phyloP scores from a whole-genome alignment of 768 basidiomycete genomes.

The Rhodotorula paludigena region DNA sequence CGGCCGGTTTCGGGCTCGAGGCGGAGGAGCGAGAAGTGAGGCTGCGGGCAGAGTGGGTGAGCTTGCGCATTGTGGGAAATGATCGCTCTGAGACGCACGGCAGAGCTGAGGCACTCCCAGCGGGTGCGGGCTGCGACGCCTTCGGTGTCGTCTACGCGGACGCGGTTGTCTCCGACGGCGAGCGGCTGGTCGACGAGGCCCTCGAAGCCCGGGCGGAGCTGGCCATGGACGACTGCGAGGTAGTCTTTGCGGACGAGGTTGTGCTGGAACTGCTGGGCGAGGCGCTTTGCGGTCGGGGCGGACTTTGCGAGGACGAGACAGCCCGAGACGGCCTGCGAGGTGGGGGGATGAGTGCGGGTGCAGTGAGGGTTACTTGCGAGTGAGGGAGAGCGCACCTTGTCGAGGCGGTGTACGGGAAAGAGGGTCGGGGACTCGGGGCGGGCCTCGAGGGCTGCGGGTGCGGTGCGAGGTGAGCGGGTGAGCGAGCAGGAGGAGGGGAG shows the following conservation, averaged over 20 bases:
- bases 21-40: constrained; percentile 9
- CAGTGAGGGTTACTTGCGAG: no score
- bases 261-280: constrained; percentile 25
- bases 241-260: constrained; percentile 22
- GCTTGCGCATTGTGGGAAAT: not conserved
- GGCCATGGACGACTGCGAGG: constrained; percentile 33
- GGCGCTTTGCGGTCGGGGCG: not conserved
- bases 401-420: constrained; percentile 28
- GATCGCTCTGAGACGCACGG: constrained; percentile 3
- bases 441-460: not conserved
- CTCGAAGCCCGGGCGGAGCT: constrained; percentile 21
- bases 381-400: constrained; percentile 15
- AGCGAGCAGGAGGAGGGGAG: not conserved
- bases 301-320: constrained; percentile 23
- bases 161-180: constrained; percentile 28
- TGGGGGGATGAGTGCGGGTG: not conserved
- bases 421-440: not conserved
- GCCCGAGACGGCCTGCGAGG: constrained; percentile 13
- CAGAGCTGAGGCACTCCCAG: constrained; percentile 25
- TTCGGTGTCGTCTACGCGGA: constrained; percentile 2
- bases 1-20: constrained; percentile 27
- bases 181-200: constrained; percentile 7
- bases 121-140: constrained; percentile 18
- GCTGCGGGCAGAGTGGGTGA: not conserved
- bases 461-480: not conserved